Conservation (phyloP, 2,329 filamentous ascomycete species). For the Aspergillus cejpii region DNA sequence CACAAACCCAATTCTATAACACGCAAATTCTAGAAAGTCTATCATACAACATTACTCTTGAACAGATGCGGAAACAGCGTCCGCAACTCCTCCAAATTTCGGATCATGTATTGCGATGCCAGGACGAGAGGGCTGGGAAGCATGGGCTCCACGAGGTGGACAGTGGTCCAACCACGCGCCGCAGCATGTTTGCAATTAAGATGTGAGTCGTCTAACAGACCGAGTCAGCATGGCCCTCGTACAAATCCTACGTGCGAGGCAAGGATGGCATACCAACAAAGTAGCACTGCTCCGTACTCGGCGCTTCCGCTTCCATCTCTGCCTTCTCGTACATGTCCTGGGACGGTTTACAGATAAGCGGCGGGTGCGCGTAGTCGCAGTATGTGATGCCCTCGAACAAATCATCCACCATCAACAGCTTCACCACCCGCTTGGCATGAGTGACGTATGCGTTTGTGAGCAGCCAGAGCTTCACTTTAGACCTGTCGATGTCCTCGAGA, state of each 20-base stretch:
- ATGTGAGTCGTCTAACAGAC: constrained; percentile 64
- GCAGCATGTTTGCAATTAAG: constrained; percentile 72
- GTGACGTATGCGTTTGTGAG: constrained; percentile 94
- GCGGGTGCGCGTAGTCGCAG: constrained; percentile 73
- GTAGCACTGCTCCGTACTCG: constrained; percentile 66
- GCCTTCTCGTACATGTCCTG: constrained; percentile 78
- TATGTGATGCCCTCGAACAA: constrained; percentile 92
- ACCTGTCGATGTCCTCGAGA: constrained; percentile 72
- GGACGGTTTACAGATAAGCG: constrained; percentile 80
- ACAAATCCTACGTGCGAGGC: not conserved
- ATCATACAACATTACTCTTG: constrained; percentile 43
- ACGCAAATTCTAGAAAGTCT: constrained; percentile 5
- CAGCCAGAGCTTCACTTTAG: constrained; percentile 83
- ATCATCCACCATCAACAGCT: constrained; percentile 73
- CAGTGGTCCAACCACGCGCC: constrained; percentile 76
- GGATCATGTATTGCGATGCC: constrained; percentile 68
- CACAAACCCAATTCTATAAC: constrained; percentile 1
- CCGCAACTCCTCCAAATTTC: constrained; percentile 67
- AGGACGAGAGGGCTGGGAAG: constrained; percentile 56
- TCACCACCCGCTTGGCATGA: constrained; percentile 76
- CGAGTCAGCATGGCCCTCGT: constrained; percentile 11
- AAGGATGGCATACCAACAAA: constrained; percentile 67
- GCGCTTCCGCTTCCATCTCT: constrained; percentile 73
- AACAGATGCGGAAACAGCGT: constrained; percentile 78
- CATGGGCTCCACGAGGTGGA: constrained; percentile 75